These are phyloP conservation scores for Quercus tomentella DNA, from an alignment of 331 rosid species.

Conservation along the genomic window DNA sequence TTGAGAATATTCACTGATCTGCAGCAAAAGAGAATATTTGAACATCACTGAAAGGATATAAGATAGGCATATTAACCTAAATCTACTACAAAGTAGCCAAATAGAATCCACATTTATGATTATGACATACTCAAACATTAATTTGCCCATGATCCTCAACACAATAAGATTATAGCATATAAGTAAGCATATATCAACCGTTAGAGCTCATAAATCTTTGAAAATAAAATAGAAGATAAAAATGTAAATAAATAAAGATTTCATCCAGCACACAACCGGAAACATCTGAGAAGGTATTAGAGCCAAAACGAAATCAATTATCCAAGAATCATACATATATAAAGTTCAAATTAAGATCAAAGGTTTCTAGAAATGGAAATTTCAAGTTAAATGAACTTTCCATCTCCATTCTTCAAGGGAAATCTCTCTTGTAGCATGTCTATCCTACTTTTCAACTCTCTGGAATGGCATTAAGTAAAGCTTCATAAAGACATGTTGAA, in stretches of 20 bases:
- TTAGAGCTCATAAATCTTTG: background rate
- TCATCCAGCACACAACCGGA: background rate
- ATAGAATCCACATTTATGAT: background rate
- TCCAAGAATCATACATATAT: background rate
- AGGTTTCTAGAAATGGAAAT: background rate
- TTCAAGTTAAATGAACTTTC: background rate
- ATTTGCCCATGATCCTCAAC: constrained; percentile 2
- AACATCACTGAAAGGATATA: constrained; percentile 3
- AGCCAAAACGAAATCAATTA: background rate
- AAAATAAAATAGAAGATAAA: background rate
- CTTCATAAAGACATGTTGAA: background rate
- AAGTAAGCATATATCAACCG: background rate
- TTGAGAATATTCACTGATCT: constrained; percentile 90
- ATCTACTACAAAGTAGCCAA: background rate
- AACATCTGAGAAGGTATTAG: background rate
- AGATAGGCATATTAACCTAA: constrained; percentile 1
- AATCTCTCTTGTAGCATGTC: background rate
- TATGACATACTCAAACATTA: constrained; percentile 7
- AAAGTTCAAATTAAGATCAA: background rate
- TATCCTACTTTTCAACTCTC: background rate
- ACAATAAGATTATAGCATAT: background rate
- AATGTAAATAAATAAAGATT: background rate
- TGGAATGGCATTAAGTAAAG: background rate
- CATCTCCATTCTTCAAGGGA: background rate
- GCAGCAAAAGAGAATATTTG: constrained; percentile 25